Percentiles rank a stretch among this genome's conserved stretches.
Conservation (phyloP, 2,329 filamentous ascomycete species). For the Xylaria polymorpha region DNA sequence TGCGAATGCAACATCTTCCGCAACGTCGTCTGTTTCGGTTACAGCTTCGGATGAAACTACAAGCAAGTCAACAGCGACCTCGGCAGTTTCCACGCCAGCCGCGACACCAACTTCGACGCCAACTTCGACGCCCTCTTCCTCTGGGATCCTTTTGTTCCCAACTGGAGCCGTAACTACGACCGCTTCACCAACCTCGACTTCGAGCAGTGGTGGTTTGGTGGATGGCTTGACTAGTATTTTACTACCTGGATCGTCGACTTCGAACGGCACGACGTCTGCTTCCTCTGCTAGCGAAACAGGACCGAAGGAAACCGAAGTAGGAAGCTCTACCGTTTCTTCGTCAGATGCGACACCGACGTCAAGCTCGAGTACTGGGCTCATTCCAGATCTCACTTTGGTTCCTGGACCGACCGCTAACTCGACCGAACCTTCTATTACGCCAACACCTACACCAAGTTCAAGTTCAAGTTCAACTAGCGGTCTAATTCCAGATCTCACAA, state of each 20-base stretch:
- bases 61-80: slow-evolving; percentile 7
- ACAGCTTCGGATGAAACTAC: slow-evolving; percentile 16
- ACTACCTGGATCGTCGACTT: slow-evolving; percentile 21
- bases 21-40: slow-evolving; percentile 25
- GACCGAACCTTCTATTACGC: slow-evolving; percentile 32
- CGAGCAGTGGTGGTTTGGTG: slow-evolving; percentile 42
- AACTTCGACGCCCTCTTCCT: slow-evolving; percentile 38
- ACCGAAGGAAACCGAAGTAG: slow-evolving; percentile 16
- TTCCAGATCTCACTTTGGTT: slow-evolving; percentile 26
- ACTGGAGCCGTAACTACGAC: slow-evolving; percentile 45
- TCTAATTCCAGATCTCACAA: slow-evolving; percentile 9
- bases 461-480: slow-evolving; percentile 6
- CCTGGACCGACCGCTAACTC: slow-evolving; percentile 34
- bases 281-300: slow-evolving; percentile 16
- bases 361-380: slow-evolving; percentile 14
- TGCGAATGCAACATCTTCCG: slow-evolving; percentile 30
- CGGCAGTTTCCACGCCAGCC: neutral
- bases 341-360: slow-evolving; percentile 25
- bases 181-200: slow-evolving; percentile 29
- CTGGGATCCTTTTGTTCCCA: slow-evolving; percentile 47
- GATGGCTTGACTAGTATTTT: slow-evolving; percentile 37
- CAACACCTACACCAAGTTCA: slow-evolving; percentile 16
- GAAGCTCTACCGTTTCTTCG: slow-evolving; percentile 4
- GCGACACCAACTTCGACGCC: neutral
- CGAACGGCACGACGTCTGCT: slow-evolving; percentile 22